phyloP scores from a whole-genome alignment of 1,139 yeast genomes.

The Protomyces arabidopsidicola region DNA sequence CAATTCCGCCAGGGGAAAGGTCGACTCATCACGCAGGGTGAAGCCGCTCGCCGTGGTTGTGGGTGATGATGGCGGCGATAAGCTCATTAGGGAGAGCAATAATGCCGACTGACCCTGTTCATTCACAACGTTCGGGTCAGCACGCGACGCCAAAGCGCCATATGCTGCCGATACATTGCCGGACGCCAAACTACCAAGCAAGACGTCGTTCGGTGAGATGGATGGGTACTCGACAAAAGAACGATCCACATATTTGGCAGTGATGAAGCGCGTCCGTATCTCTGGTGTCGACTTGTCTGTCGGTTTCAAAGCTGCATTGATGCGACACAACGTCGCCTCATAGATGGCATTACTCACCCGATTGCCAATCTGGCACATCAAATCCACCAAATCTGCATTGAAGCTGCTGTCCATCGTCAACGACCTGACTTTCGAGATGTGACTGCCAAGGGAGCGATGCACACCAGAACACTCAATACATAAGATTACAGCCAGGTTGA shows the following conservation, averaged over 20 bases:
- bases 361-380: constrained; percentile 62
- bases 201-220: constrained; percentile 39
- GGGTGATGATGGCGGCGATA: constrained; percentile 20
- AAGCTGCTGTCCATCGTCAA: constrained; percentile 72
- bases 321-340: constrained; percentile 42
- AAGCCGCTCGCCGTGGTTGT: constrained; percentile 23
- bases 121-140: constrained; percentile 39
- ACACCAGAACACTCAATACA: constrained; percentile 77
- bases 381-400: constrained; percentile 56
- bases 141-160: constrained; percentile 44
- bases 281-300: constrained; percentile 32
- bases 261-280: constrained; percentile 37
- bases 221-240: constrained; percentile 39
- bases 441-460: constrained; percentile 72
- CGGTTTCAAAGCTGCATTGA: constrained; percentile 41
- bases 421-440: constrained; percentile 71
- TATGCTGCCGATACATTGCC: constrained; percentile 39
- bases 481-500: constrained; percentile 64
- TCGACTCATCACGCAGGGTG: constrained; percentile 32
- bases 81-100: constrained; percentile 23
- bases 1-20: constrained; percentile 70
- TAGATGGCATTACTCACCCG: constrained; percentile 56
- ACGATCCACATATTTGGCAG: constrained; percentile 45
- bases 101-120: constrained; percentile 17
- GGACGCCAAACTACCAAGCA: constrained; percentile 40